Evolutionary conservation across 1,284 basidiomycete genomes (phyloP).

Genomic region (Tilletia indica): DNA sequence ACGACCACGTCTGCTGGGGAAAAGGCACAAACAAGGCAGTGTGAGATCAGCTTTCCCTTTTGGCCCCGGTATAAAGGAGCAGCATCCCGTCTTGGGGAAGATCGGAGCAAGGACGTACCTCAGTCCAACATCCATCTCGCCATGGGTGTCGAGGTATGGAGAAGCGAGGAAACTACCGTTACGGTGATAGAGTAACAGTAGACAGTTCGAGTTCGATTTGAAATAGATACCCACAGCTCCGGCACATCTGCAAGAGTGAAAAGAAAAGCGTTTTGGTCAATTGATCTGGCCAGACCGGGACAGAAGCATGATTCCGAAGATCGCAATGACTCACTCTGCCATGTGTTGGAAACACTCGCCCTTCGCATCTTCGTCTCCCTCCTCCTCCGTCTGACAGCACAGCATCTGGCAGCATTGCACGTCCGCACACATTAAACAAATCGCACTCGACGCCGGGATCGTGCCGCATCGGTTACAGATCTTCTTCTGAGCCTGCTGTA

Average conservation of each 20-base stretch:
- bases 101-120: conserved; percentile 60
- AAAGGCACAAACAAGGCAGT: background rate
- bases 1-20: conserved; percentile 61
- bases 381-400: conserved; percentile 78
- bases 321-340: conserved; percentile 69
- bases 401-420: conserved; percentile 87
- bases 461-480: conserved; percentile 76
- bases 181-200: conserved; percentile 85
- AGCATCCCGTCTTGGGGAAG: conserved; percentile 19
- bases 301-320: background rate
- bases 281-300: background rate
- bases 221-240: conserved; percentile 86
- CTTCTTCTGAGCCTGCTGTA: conserved; percentile 69
- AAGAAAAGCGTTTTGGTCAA: background rate
- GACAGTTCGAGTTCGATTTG: conserved; percentile 84
- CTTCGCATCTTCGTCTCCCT: conserved; percentile 56
- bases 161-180: conserved; percentile 84
- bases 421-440: conserved; percentile 87
- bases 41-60: background rate
- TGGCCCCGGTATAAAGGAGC: background rate
- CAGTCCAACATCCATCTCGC: conserved; percentile 89
- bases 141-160: conserved; percentile 91
- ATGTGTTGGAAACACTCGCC: conserved; percentile 93
- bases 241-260: conserved; percentile 63
- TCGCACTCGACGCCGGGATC: conserved; percentile 78